A percentile compares a stretch with the other conserved stretches of the same genome.
phyloP scores from a whole-genome alignment of 805 yeast genomes.

The Dipodascopsis tothii region DNA sequence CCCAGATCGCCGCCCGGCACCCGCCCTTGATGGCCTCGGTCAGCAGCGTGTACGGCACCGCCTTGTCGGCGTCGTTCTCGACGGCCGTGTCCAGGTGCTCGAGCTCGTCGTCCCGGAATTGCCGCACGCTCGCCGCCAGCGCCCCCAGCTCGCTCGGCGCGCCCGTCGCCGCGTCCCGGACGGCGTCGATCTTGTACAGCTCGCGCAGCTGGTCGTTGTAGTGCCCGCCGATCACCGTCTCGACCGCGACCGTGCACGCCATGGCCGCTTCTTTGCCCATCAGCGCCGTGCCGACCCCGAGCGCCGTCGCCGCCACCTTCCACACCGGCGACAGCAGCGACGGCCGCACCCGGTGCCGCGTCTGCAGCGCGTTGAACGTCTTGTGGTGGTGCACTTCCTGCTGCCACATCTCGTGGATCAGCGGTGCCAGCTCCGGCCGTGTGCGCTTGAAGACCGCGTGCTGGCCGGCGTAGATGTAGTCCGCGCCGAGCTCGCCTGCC shows the following conservation, averaged over 20 bases:
- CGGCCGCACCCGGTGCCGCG: constrained; percentile 76
- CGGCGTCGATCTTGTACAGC: constrained; percentile 34
- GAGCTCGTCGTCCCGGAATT: constrained; percentile 86
- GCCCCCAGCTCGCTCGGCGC: constrained; percentile 44
- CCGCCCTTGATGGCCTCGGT: constrained; percentile 81
- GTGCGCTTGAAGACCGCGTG: constrained; percentile 62
- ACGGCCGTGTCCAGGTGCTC: constrained; percentile 94
- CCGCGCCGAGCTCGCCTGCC: constrained; percentile 96
- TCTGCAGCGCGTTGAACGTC: constrained; percentile 74
- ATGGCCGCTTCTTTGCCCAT: constrained; percentile 93
- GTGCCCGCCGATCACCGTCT: constrained; percentile 94
- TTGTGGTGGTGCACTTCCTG: constrained; percentile 88
- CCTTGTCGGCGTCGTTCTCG: constrained; percentile 82
- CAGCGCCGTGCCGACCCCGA: constrained; percentile 82
- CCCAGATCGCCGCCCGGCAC: constrained; percentile 82
- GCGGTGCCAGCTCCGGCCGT: constrained; percentile 67
- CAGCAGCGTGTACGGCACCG: constrained; percentile 81
- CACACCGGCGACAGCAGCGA: constrained; percentile 85
- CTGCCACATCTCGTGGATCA: constrained; percentile 94
- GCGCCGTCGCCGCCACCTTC: constrained; percentile 80
- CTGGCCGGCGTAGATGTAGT: constrained; percentile 88
- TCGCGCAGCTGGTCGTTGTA: constrained; percentile 83
- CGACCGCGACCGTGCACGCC: constrained; percentile 99
- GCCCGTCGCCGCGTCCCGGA: constrained; percentile 1
- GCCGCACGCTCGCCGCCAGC: constrained; percentile 56